Base-by-base conservation (phyloP, 768 basidiomycete species). In the Crucibulum laeve region DNA sequence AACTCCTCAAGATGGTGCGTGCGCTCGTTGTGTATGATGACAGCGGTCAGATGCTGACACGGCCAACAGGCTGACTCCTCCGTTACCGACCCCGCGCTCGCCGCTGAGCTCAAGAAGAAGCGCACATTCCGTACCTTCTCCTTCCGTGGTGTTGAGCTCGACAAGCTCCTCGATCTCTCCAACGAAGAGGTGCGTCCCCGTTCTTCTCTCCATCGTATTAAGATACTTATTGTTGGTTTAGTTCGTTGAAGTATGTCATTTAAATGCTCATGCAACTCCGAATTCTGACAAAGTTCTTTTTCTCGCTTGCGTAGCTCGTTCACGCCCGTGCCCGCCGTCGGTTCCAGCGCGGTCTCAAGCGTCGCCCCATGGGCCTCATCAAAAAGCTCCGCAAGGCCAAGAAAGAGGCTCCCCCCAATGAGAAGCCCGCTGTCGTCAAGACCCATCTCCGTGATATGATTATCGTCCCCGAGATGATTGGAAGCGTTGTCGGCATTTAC, bases 381-480 rank as follows among this genome's bases (percentile, higher is more conserved):
- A 98, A 98, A 80, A 99, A 99, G 73, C 80, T 99, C 57, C 91
- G 96, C 69, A 95, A 96, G 71, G 91, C 96, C 46, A 99, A 99
- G 83, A 98, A 95, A 76, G 93, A 97, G 69, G 92, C 93, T n/a
- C 89, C 82, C 45, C 90, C 95, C 55, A 96, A 97, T 71, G 94
- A 98, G 75, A 98, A 99, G 79, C 96, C 96, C 47, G 79, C 91
- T 41, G 89, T 93, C 56, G 95, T 99, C 61, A 99, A 98, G 81
- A 99, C 96, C 45, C 96, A 99, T 71, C 78, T 99, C 57, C 91
- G 96, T 60, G 86, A 98, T 73, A 98, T 99, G 96, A 95, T 98
- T 69, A 86, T 99, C 69, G 96, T 99, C 47, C 96, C 96, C 39
- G 96, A 99, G 77, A 98, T 99, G 96, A 97, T 99, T 69, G 96